Evolutionary conservation across 176 grass and related monocot genomes (phyloP), one percentile per base, ranked within the genome.

Genomic region (bread wheat (Triticum aestivum)): DNA sequence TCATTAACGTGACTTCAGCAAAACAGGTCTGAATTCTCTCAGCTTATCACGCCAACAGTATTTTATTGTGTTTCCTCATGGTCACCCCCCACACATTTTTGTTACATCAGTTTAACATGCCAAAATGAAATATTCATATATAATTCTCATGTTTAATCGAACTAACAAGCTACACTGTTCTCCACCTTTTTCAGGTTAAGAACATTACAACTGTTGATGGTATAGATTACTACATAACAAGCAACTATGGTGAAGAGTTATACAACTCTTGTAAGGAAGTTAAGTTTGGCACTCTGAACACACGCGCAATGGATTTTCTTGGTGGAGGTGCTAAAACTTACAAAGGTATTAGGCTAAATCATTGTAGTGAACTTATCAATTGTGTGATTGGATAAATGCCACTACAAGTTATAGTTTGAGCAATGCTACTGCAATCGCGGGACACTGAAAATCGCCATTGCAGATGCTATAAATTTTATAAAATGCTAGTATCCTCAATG

Each of bases 181-280:
- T 86, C 12, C 81, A 26, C 80, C 68, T 35, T n/a, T 87, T 93
- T 71, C 82, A 99, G 97, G 89, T 91, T 79, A 94, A 94, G 86
- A 95, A 68, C 80, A 93, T 82, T 58, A 72, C 84, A 72, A 89
- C 85, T 84, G 91, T 96, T 84, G 87, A 90, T 90, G 88, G 86
- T 70, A 89, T 99, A 77, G 94, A 99, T 84, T 96, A 90, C 83
- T 96, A 91, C 86, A 73, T 93, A 82, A 99, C 92, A 56, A 91
- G 76, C 81, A 68, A 61, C 58, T 94, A 96, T 51, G 97, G 90
- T 74, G 92, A 96, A 80, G 76, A 91, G 64, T 83, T 99, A 67
- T 99, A 90, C 62, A 92, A 91, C 72, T 99, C 97, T 69, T 99
- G 97, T 83, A 99, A 96, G 92, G 94, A 99, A 85, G 97, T 99